Conservation (phyloP, 352 stramenopile species). For the Phytophthora citricola region DNA sequence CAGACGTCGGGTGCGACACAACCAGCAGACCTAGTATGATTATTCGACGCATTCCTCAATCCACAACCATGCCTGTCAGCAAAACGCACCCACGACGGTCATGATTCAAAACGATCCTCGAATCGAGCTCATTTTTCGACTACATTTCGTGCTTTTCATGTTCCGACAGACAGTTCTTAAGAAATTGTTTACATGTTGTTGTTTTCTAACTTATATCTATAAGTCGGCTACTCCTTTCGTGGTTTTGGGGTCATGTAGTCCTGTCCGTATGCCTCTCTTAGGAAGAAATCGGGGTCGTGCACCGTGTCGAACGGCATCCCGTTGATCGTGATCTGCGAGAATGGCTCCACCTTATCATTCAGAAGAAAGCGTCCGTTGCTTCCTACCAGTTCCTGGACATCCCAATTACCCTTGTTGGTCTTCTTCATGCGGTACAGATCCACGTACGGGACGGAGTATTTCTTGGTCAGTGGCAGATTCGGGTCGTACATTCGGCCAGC, state of each 20-base stretch:
- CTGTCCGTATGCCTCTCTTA: constrained; percentile 40
- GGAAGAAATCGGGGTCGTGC: constrained; percentile 39
- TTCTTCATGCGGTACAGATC: constrained; percentile 45
- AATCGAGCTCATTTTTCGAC: no score
- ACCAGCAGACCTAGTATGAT: not conserved
- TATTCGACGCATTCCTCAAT: not conserved
- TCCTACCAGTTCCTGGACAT: constrained; percentile 33
- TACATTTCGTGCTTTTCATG: no score
- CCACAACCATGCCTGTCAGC: no score
- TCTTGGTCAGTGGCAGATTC: constrained; percentile 19
- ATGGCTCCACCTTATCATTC: constrained; percentile 31
- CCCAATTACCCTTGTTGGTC: constrained; percentile 8
- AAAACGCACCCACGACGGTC: no score
- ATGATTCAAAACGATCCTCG: no score
- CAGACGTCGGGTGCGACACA: not conserved
- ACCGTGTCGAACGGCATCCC: constrained; percentile 43
- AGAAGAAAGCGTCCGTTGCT: constrained; percentile 25
- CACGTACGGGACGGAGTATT: constrained; percentile 39
- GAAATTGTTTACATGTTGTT: not conserved
- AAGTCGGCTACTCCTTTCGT: not conserved
- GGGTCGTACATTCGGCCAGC: constrained; percentile 44
- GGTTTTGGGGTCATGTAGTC: constrained; percentile 42
- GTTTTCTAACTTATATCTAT: not conserved
- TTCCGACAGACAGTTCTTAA: not conserved
- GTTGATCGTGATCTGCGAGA: constrained; percentile 37